phyloP scores from a whole-genome alignment of 805 yeast genomes.

The Myxozyma geophila region DNA sequence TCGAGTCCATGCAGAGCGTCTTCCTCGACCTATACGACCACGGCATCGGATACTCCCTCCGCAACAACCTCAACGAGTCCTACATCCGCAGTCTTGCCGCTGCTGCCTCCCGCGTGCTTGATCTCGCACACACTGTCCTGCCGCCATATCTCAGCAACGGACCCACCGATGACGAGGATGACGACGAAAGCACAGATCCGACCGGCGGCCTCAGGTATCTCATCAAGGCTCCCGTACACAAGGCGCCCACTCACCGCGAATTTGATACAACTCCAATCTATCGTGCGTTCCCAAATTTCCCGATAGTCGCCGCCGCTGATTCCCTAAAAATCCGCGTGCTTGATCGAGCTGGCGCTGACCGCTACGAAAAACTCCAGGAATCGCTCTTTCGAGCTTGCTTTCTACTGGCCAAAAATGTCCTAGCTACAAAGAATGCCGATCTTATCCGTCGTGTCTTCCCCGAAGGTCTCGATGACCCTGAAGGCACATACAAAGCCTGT shows the following conservation, averaged over 20 bases:
- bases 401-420: constrained; percentile 6
- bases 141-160: background rate
- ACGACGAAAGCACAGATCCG: background rate
- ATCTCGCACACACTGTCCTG: constrained; percentile 6
- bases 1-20: constrained; percentile 17
- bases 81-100: constrained; percentile 9
- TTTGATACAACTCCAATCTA: constrained; percentile 10
- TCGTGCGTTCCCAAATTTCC: background rate
- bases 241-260: background rate
- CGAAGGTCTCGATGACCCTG: constrained; percentile 6
- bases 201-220: background rate
- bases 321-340: background rate
- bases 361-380: constrained; percentile 16
- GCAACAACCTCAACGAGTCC: background rate
- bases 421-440: background rate
- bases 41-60: constrained; percentile 13
- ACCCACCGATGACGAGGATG: background rate
- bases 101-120: constrained; percentile 12
- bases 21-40: constrained; percentile 18
- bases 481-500: background rate
- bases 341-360: background rate
- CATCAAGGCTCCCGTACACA: background rate
- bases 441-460: constrained; percentile 12
- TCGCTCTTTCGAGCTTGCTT: constrained; percentile 16
- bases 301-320: background rate